Evolutionary conservation across 345 rosid genomes (phyloP), one percentile per base, ranked within the genome.

Genomic region (Boechera retrofracta): DNA sequence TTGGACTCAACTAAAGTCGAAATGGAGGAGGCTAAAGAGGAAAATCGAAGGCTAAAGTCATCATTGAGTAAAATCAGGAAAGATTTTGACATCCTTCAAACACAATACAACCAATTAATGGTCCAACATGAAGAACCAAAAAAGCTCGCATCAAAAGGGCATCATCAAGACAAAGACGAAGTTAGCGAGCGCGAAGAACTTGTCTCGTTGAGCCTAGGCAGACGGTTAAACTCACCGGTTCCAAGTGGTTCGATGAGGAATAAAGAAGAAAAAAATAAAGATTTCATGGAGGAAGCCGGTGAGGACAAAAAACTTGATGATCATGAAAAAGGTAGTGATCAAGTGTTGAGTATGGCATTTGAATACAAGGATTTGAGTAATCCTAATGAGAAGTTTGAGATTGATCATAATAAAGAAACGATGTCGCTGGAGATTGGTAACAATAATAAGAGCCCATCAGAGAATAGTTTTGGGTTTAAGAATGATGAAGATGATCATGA

Each of bases 181-280:
- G 35, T 2, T 7, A 90, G 83, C 47, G 91, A 88, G 45, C 60
- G 82, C 0, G 90, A 79, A 42, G 78, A 91, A 49, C 86, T 91
- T 67, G 87, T 94, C 48, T 91, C 88, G 11, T 88, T 94, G 31
- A 89, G 89, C 73, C 87, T 94, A 0, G 97, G 98, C 59, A 82
- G 89, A 73, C 69, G 69, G 53, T 56, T n/a, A 48, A 32, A 78
- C 26, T 41, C 77, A 78, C 65, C 79, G 4, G 47, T 68, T 67
- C 69, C 87, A 29, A 73, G 80, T 49, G 85, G 77, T 38, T 39
- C 83, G 6, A 73, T 64, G 67, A 84, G 62, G 26, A 79, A 84
- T 10, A 83, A 76, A 24, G 81, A 83, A 60, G 75, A 53, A 6
- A 74, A 74, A n/a, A 53, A 2, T 21, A 79, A 79, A 68, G 66